Base-by-base conservation (phyloP, 2,329 filamentous ascomycete genomes). In the Sphaerulina populicola region DNA sequence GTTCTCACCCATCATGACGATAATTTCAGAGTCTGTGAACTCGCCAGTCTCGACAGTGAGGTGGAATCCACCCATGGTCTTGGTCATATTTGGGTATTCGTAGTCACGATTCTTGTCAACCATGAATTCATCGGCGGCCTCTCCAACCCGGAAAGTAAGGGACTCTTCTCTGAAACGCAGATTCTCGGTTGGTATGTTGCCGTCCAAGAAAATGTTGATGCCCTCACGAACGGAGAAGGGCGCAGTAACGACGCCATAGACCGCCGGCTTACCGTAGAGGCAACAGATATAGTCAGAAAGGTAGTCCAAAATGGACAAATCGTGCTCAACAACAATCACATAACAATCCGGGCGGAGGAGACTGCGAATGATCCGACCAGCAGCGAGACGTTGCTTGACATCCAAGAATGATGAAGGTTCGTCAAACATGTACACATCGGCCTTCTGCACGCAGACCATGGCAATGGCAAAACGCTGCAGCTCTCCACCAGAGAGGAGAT, bases 1-100 rank as follows among this genome's bases (percentile, higher is more conserved):
- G 73, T 98, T 98, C 76, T 97, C 91, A 62, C 93, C 93, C 93
- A 98, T 97, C 88, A 98, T 94, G 71, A 98, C 93, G 52, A 98
- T 82, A 62, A 98, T 98, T 69, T 98, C 93, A 0, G 93, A 98
- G 70, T 98, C 91, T 15, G 93, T 97, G 69, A 98, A 98, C 55
- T 84, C 77, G 62, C 94, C 93, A 21, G 79, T 52, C 42, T 97
- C 86, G 59, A 98, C 83, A 52, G 72, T 79, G 45, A 98, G 81
- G 64, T 86, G 81, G 79, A 98, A 98, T 69, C 78, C 80, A 54
- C 90, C 93, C 35, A 97, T 77, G 0, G 86, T 93, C 80, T 97
- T 97, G 70, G 88, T 78, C 89, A 98, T 95, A 47, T 74, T 74
- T 33, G 93, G 91, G 70, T 97, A 98, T 54, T 72, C 74, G 76